Evolutionary conservation across 805 yeast genomes (phyloP).

Genomic region (Kregervanrija pseudodelftensis): DNA sequence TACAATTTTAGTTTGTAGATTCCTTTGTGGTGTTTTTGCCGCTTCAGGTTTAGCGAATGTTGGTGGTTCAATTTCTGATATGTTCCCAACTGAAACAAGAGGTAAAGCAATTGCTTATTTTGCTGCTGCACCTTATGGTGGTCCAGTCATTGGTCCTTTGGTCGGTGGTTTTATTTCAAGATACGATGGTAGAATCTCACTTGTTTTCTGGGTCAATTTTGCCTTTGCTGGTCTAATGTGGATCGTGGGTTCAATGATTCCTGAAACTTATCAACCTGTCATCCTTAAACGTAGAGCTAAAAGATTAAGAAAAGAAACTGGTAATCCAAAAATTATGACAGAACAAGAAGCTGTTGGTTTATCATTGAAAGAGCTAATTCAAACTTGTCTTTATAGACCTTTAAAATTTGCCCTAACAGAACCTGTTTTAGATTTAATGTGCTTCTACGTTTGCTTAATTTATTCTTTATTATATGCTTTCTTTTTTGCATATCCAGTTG

Average conservation of each 20-base stretch:
- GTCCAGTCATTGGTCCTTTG: slow-evolving; percentile 85
- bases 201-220: slow-evolving; percentile 87
- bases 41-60: slow-evolving; percentile 79
- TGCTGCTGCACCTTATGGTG: slow-evolving; percentile 88
- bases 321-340: slow-evolving; percentile 79
- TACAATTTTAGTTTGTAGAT: slow-evolving; percentile 72
- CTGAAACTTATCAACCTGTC: slow-evolving; percentile 90
- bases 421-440: slow-evolving; percentile 78
- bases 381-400: slow-evolving; percentile 74
- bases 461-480: slow-evolving; percentile 88
- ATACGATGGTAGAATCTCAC: slow-evolving; percentile 57
- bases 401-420: slow-evolving; percentile 69
- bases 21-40: slow-evolving; percentile 80
- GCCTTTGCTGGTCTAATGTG: slow-evolving; percentile 85
- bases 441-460: slow-evolving; percentile 80
- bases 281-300: slow-evolving; percentile 62
- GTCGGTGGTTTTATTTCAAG: slow-evolving; percentile 81
- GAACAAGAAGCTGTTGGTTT: slow-evolving; percentile 84
- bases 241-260: slow-evolving; percentile 56
- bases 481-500: slow-evolving; percentile 92
- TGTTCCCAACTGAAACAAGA: slow-evolving; percentile 74
- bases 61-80: slow-evolving; percentile 87
- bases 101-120: slow-evolving; percentile 88
- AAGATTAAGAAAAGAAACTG: slow-evolving; percentile 67
- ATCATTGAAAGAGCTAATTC: slow-evolving; percentile 58